Conservation (phyloP, 495 filamentous ascomycete genomes). For the Pseudevernia furfuracea region DNA sequence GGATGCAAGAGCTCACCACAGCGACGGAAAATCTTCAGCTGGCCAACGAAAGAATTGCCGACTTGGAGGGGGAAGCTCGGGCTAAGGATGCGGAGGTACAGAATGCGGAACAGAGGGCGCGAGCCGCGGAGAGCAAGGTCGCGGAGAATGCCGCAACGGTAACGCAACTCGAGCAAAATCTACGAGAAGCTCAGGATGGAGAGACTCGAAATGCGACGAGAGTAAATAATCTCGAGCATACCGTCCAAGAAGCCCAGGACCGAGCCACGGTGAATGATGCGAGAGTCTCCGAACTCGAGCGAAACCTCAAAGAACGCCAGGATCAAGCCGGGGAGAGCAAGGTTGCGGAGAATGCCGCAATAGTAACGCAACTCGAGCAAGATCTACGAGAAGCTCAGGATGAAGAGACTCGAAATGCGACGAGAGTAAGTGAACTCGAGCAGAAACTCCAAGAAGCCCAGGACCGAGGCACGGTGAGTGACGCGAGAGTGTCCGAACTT, state of each 20-base stretch:
- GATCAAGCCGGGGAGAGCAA: not conserved
- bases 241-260: too few species aligned
- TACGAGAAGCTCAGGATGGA: not conserved
- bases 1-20: not conserved
- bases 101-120: not conserved
- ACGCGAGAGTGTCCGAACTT: too few species aligned
- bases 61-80: not conserved
- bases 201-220: too few species aligned
- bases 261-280: too few species aligned
- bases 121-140: not conserved
- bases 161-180: not conserved
- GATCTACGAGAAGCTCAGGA: not conserved
- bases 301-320: too few species aligned
- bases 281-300: too few species aligned
- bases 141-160: not conserved
- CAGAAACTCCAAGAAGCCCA: too few species aligned
- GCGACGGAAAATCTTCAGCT: not conserved
- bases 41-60: not conserved
- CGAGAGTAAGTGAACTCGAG: too few species aligned
- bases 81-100: not conserved
- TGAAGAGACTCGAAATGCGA: too few species aligned
- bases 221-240: too few species aligned
- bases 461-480: too few species aligned
- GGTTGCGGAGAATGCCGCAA: not conserved
- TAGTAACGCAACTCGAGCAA: not conserved